phyloP scores from a whole-genome alignment of 2,329 filamentous ascomycete species.

The Venturia nashicola region DNA sequence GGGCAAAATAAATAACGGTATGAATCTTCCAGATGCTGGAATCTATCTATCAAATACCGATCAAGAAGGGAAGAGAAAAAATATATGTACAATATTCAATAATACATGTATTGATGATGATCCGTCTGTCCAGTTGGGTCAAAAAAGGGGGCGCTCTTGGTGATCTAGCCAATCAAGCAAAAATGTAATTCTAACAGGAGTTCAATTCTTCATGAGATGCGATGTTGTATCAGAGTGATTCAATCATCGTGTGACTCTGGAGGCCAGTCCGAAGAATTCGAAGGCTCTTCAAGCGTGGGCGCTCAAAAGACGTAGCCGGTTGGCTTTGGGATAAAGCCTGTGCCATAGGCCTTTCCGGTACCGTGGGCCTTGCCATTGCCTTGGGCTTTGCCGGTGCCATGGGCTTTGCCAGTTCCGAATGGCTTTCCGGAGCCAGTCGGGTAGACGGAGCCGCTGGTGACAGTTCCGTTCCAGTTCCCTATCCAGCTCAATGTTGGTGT shows the following conservation, averaged over 20 bases:
- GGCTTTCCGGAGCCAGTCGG: background rate
- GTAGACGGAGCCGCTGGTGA: background rate
- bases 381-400: background rate
- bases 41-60: conserved; percentile 1
- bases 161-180: background rate
- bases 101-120: background rate
- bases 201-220: background rate
- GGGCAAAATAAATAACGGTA: background rate
- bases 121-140: background rate
- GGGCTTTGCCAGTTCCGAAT: background rate
- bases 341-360: background rate
- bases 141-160: background rate
- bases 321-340: background rate
- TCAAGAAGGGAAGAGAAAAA: background rate
- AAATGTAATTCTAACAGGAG: background rate
- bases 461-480: background rate
- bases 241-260: background rate
- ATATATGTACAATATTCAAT: background rate
- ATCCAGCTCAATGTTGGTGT: background rate
- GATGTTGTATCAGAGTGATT: background rate
- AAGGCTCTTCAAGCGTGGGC: background rate
- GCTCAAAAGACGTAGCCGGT: background rate
- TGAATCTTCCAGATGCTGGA: background rate
- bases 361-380: background rate
- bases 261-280: background rate